phyloP scores from a whole-genome alignment of 1,284 basidiomycete genomes.

The Pseudozyma flocculosa region DNA sequence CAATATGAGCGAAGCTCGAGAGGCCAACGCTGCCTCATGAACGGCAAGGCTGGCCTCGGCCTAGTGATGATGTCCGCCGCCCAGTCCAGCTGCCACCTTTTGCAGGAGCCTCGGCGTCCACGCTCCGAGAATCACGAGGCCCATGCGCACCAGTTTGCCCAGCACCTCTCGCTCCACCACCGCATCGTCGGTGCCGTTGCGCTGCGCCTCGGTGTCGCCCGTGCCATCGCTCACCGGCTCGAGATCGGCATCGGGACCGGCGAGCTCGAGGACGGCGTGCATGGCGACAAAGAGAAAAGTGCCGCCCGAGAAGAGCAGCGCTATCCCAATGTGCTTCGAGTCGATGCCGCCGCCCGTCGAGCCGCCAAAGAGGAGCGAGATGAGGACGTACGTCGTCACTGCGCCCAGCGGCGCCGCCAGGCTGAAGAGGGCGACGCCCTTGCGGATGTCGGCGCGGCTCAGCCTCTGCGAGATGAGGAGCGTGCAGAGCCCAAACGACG shows the following conservation, averaged over 20 bases:
- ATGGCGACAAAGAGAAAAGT: conserved; percentile 94
- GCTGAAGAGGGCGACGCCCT: conserved; percentile 41
- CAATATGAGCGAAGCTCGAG: background rate
- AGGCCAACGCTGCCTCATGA: conserved; percentile 9
- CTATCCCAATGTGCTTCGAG: conserved; percentile 65
- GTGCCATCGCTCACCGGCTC: conserved; percentile 1
- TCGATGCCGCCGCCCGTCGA: conserved; percentile 17
- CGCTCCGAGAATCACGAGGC: conserved; percentile 13
- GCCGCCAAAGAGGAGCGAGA: background rate
- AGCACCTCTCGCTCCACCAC: conserved; percentile 10
- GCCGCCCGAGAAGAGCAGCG: conserved; percentile 81
- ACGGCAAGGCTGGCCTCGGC: too few relatives aligned
- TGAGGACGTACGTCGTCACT: conserved; percentile 2
- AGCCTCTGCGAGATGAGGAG: conserved; percentile 49
- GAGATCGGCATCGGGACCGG: conserved; percentile 26
- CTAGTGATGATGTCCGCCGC: conserved; percentile 17
- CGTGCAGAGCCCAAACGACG: conserved; percentile 51
- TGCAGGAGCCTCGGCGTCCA: conserved; percentile 26
- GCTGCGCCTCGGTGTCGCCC: background rate
- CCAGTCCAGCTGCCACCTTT: conserved; percentile 7
- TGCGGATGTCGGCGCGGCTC: conserved; percentile 29
- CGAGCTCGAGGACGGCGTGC: conserved; percentile 53
- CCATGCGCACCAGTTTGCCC: conserved; percentile 22
- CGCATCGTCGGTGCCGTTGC: background rate
- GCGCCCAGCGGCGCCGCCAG: conserved; percentile 47